Evolutionary conservation across 257 asterid species (phyloP).

Genomic region (Eucommia ulmoides): DNA sequence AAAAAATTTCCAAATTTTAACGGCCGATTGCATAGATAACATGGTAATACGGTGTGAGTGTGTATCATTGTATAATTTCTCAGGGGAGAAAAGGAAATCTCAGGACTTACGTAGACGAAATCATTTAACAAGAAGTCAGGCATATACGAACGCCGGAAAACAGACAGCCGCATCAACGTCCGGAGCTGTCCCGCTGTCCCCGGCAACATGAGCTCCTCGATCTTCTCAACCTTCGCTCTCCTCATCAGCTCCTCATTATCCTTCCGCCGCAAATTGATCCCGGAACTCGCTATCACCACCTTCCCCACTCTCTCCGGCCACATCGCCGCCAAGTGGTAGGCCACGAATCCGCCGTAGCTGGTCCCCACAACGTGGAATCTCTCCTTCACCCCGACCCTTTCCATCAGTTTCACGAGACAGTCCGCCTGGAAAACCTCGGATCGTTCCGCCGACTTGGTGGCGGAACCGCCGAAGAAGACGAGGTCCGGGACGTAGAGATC

Average conservation of each 20-base stretch:
- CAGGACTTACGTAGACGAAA: conserved; percentile 25
- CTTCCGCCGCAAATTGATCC: conserved; percentile 33
- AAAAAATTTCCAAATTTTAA: no score
- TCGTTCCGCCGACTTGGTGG: conserved; percentile 30
- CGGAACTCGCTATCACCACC: conserved; percentile 85
- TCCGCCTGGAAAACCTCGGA: conserved; percentile 70
- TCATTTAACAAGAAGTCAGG: conserved; percentile 63
- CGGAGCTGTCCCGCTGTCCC: conserved; percentile 25
- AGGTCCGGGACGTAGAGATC: conserved; percentile 60
- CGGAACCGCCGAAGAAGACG: conserved; percentile 56
- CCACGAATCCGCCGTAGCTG: conserved; percentile 84
- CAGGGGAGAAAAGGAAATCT: no score
- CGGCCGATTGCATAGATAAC: no score
- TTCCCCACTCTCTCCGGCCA: conserved; percentile 73
- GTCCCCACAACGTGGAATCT: conserved; percentile 56
- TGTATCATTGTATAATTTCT: no score
- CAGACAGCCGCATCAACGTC: conserved; percentile 19
- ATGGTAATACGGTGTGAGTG: no score
- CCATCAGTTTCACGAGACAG: conserved; percentile 34
- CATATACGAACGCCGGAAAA: conserved; percentile 22
- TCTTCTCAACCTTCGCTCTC: conserved; percentile 28
- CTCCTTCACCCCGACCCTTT: conserved; percentile 25
- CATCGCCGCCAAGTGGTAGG: conserved; percentile 52
- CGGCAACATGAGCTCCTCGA: conserved; percentile 58
- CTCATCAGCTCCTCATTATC: conserved; percentile 37